Base-by-base conservation (phyloP, 1,284 basidiomycete species). In the Cerrena zonata region DNA sequence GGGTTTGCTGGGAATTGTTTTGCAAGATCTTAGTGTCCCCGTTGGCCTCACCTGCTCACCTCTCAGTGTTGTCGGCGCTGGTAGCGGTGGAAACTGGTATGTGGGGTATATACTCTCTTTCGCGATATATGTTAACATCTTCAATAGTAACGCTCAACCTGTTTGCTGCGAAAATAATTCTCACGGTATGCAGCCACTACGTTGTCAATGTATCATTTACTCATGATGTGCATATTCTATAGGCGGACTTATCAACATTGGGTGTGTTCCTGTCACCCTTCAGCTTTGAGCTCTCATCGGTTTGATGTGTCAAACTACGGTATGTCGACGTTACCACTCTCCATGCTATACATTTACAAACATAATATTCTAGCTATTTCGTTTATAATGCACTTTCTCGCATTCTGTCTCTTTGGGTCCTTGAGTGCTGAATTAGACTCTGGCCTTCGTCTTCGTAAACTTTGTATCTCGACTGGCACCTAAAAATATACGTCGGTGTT, bases 91-190 rank as follows among this genome's bases (percentile, higher is more conserved):
- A 11, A 52, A 34, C 45, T 64, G 61, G 56, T 40, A 40, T 60
- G 45, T 36, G 49, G 51, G 2, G 11, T 21, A 3, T 18, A 23
- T 44, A n/a, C 30, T 15, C 7, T 15, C 7, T 34, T 34, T 15
- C 30, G 30, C 2, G 22, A 45, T 22, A 5, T 22, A 4, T n/a
- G 15, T 34, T 18, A n/a, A 4, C 11, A 5, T 5, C 45, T 25
- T 43, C 11, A 23, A 21, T 27, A 64, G 64, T 49, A 40, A 36
- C 23, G 50, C 52, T 11, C 42, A 58, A 26, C 53, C 65, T 10
- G 61, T 65, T 19, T 67, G 65, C 55, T 66, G 65, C 58, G 57
- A 60, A 44, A 60, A 66, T 51, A 64, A 62, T 51, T 56, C 44
- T 40, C 64, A 60, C 55, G 52, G 61, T 60, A 48, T 7, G 54